Conservation (phyloP, 1,139 yeast species). For the Yamadazyma triangularis region DNA sequence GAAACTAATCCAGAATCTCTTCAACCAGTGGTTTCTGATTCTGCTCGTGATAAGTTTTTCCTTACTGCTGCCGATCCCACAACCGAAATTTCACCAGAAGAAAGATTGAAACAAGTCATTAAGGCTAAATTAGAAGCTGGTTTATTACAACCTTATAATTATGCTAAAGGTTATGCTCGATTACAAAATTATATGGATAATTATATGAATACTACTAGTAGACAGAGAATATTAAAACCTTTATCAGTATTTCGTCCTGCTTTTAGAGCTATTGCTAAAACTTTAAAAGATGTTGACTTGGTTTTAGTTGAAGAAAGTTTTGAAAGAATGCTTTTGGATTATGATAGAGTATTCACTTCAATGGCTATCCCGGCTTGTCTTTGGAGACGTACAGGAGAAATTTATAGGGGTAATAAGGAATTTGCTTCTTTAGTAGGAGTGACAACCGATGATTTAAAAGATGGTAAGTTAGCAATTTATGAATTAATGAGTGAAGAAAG, state of each 20-base stretch:
- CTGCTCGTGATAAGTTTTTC: constrained; percentile 90
- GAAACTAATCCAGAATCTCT: too few species aligned
- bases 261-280: constrained; percentile 86
- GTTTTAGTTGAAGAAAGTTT: constrained; percentile 92
- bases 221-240: constrained; percentile 87
- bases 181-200: constrained; percentile 89
- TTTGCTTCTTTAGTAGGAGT: constrained; percentile 96
- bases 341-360: constrained; percentile 92
- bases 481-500: constrained; percentile 96
- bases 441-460: constrained; percentile 83
- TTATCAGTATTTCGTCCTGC: constrained; percentile 87
- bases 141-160: constrained; percentile 84
- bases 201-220: constrained; percentile 80
- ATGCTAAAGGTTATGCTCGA: constrained; percentile 90
- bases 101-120: constrained; percentile 89
- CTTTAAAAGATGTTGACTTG: constrained; percentile 86
- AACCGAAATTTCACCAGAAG: constrained; percentile 91
- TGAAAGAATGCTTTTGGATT: constrained; percentile 88
- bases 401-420: constrained; percentile 91
- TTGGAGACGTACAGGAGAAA: constrained; percentile 97
- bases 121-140: constrained; percentile 96
- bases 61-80: constrained; percentile 97
- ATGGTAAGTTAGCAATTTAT: constrained; percentile 88
- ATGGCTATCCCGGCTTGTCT: constrained; percentile 98
- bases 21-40: constrained; percentile 59